Evolutionary conservation across 2,329 filamentous ascomycete species (phyloP).

Genomic region (Penicillium sp.): DNA sequence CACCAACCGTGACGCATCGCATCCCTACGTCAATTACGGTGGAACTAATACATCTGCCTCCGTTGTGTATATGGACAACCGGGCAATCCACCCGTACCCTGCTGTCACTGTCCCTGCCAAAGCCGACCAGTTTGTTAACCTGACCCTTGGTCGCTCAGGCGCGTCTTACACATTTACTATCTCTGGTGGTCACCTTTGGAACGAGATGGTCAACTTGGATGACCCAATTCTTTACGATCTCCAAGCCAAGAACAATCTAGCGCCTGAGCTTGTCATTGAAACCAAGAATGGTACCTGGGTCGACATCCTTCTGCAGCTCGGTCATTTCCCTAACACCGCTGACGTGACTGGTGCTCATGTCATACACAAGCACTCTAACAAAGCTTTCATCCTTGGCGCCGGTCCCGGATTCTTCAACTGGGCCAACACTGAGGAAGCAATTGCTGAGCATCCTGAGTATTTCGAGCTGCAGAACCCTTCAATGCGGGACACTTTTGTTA

Average conservation of each 20-base stretch:
- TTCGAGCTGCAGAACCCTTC: constrained; percentile 55
- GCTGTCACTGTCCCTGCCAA: constrained; percentile 8
- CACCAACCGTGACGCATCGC: constrained; percentile 23
- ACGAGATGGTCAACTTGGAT: constrained; percentile 27
- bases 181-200: constrained; percentile 8
- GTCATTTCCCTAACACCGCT: constrained; percentile 34
- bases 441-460: constrained; percentile 37
- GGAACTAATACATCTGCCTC: constrained; percentile 16
- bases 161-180: constrained; percentile 13
- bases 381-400: constrained; percentile 48
- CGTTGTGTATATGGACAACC: constrained; percentile 8
- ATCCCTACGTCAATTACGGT: constrained; percentile 35
- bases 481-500: constrained; percentile 50
- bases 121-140: constrained; percentile 50
- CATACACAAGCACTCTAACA: constrained; percentile 65
- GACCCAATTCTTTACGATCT: constrained; percentile 35
- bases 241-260: constrained; percentile 24
- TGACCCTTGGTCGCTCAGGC: constrained; percentile 19
- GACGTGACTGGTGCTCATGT: constrained; percentile 55
- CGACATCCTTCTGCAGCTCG: constrained; percentile 41
- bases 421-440: constrained; percentile 43
- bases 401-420: constrained; percentile 55
- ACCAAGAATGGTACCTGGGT: constrained; percentile 54
- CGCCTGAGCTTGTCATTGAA: constrained; percentile 44
- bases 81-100: constrained; percentile 9